Conservation (phyloP, 2,329 filamentous ascomycete genomes). For the Cercospora sp. region DNA sequence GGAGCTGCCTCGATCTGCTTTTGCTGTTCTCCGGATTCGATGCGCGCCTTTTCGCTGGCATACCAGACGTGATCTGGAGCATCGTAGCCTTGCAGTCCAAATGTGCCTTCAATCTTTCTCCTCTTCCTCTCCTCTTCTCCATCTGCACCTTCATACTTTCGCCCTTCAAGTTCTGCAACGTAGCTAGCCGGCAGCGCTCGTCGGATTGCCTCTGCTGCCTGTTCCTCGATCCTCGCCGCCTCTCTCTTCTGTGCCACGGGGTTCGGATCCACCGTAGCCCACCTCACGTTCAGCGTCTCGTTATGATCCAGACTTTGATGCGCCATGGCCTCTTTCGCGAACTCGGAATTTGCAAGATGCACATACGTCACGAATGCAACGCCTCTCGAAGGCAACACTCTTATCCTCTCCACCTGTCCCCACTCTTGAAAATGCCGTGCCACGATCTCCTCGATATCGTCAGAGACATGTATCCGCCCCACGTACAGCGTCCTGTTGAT, state of each 20-base stretch:
- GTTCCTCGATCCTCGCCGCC: conserved; percentile 84
- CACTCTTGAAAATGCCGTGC: conserved; percentile 95
- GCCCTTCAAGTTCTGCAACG: conserved; percentile 89
- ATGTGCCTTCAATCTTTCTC: conserved; percentile 83
- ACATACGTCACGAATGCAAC: conserved; percentile 94
- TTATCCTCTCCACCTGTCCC: conserved; percentile 83
- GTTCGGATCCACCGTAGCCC: conserved; percentile 96
- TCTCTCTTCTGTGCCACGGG: conserved; percentile 92
- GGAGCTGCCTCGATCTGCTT: conserved; percentile 40
- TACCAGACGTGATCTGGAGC: conserved; percentile 94
- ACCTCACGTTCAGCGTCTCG: conserved; percentile 92
- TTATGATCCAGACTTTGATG: conserved; percentile 89
- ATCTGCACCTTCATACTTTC: conserved; percentile 55
- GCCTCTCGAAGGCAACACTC: conserved; percentile 83
- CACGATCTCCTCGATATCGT: conserved; percentile 96
- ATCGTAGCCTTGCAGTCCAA: conserved; percentile 87
- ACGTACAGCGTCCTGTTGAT: conserved; percentile 94
- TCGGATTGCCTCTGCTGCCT: conserved; percentile 90
- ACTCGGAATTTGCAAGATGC: conserved; percentile 86
- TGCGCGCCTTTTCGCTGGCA: conserved; percentile 70
- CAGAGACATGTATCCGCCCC: conserved; percentile 89
- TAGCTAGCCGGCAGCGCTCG: conserved; percentile 85
- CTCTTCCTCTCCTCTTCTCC: conserved; percentile 77
- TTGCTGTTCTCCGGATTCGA: conserved; percentile 59
- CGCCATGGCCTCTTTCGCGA: conserved; percentile 82